Evolutionary conservation across 2,329 filamentous ascomycete genomes (phyloP), one percentile per base, ranked within the genome.

Genomic region (Bipolaris oryzae): DNA sequence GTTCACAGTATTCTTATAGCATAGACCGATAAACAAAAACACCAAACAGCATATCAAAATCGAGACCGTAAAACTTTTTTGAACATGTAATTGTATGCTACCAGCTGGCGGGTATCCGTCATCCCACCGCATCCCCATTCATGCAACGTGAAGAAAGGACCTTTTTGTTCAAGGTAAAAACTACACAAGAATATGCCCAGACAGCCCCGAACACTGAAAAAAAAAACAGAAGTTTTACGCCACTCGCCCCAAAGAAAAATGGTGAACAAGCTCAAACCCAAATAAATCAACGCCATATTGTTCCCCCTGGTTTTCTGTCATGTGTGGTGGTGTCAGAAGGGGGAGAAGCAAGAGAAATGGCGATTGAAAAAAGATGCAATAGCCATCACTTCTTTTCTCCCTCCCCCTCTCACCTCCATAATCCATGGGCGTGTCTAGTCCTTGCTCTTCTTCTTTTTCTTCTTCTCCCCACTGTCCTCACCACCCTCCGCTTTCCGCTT

Each of bases 371-470:
- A 55, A 53, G 51, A 44, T 15, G 33, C 42, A 42, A 23, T 52
- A n/a, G 44, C 41, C 31, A 49, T 31, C 28, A 31, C 28, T 13
- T 31, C 28, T 31, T 31, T 31, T 4, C 28, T 13, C 10, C 9
- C 28, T 13, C 11, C 47, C 18, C 41, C 41, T 6, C 49, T 34
- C 9, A 2, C 9, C 25, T 28, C 25, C 25, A 43, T 37, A 16
- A 39, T 51, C 21, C 50, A 43, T 55, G 57, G 57, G 60, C 57
- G 45, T 34, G 45, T 66, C 64, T 76, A 76, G 25, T 67, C 74
- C 71, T 76, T 75, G 71, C 68, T 76, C 82, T 89, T 88, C 73
- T 83, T 81, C 78, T 86, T 86, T 77, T 85, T 86, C 76, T 89
- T 84, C 78, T 89, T 83, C 79, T 89, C 85, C 0, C 47, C 46